These are phyloP conservation scores for Cryphonectria naterciae DNA, from an alignment of 2,329 filamentous ascomycete species.

Conservation along the genomic window DNA sequence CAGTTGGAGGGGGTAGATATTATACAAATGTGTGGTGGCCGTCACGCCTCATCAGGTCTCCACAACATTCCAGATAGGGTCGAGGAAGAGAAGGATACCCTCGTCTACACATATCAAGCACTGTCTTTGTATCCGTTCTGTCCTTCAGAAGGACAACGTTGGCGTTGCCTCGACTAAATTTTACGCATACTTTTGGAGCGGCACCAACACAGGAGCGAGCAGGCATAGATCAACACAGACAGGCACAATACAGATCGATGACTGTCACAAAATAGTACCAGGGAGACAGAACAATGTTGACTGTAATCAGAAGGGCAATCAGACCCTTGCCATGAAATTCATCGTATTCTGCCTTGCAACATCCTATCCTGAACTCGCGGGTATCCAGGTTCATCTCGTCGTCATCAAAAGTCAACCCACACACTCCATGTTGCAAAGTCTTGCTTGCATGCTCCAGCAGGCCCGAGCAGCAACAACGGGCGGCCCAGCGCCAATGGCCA, in stretches of 20 bases:
- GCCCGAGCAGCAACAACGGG: neutral
- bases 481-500: neutral
- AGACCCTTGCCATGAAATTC: neutral
- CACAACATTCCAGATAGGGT: neutral
- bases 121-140: neutral
- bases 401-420: neutral
- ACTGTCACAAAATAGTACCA: neutral
- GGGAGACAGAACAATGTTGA: neutral
- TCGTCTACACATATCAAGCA: neutral
- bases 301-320: neutral
- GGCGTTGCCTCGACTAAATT: neutral
- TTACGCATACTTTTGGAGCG: neutral
- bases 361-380: neutral
- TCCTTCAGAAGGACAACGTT: neutral
- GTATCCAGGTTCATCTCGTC: conserved; percentile 3
- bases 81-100: neutral
- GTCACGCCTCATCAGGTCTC: neutral
- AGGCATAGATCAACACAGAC: neutral
- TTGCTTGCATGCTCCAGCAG: neutral
- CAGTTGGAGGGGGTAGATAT: neutral
- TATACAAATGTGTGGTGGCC: neutral
- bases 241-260: neutral
- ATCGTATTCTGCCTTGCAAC: conserved; percentile 5
- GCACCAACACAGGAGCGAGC: neutral
- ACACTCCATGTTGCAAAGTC: neutral